These are phyloP conservation scores for Barbarea vulgaris DNA, from an alignment of 345 rosid genomes.

Conservation along the genomic window DNA sequence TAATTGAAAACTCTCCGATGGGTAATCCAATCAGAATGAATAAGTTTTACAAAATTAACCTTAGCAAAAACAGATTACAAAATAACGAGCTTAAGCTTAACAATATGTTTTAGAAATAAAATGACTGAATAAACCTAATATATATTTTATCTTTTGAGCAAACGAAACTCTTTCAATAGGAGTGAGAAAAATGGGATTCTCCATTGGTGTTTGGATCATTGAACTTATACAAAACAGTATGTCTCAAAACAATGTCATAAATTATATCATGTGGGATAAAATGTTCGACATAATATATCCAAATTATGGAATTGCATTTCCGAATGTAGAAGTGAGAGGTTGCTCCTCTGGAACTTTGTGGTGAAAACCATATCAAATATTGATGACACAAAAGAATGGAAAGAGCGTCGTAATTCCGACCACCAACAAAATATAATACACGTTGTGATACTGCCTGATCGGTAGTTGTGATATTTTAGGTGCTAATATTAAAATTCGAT, in stretches of 20 bases:
- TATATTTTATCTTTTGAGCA: neutral
- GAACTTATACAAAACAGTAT: neutral
- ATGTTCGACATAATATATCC: neutral
- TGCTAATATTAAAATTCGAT: neutral
- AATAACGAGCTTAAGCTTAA: neutral
- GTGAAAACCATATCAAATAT: neutral
- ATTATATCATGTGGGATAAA: neutral
- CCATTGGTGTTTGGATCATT: neutral
- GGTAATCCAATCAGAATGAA: neutral
- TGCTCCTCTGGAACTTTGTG: neutral
- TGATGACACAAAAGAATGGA: neutral
- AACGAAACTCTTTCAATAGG: neutral
- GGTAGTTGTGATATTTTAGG: neutral
- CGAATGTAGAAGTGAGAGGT: neutral
- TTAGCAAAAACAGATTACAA: neutral
- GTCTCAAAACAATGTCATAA: neutral
- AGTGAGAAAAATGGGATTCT: neutral
- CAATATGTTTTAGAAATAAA: neutral
- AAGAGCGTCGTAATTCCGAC: neutral
- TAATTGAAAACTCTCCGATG: neutral
- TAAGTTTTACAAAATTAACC: neutral
- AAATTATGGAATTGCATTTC: neutral
- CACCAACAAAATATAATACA: neutral
- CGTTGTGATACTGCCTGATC: neutral
- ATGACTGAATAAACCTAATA: neutral